Base-by-base conservation (phyloP, 2,329 filamentous ascomycete species). In the Venturia carpophila region DNA sequence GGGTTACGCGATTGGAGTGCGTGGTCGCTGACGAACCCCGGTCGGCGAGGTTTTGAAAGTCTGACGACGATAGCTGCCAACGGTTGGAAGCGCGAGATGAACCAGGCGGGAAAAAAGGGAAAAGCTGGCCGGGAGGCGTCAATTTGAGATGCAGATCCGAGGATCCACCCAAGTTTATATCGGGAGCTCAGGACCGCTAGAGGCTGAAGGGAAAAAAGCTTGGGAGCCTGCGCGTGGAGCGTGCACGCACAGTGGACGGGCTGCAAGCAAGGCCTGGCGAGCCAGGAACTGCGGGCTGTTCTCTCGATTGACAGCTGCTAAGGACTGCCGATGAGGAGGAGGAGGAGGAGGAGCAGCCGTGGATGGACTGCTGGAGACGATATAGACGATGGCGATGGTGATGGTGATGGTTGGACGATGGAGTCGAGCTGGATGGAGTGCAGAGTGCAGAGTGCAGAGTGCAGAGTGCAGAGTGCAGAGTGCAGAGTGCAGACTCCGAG, bases 81-180 rank as follows among this genome's bases (percentile, higher is more conserved):
- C 52, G 52, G 52, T 58, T 58, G 52, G 52, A 58, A 58, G 52
- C 52, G 52, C 52, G 52, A 58, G 49, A n/a, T 37, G 49, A 56
- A 56, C 49, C 49, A 56, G 21, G 52, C 52, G 52, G 52, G 52
- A 58, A 19, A 58, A 58, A 58, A 58, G 52, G 52, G 52, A 58
- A 58, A 58, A 58, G 30, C 27, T 58, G 52, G 52, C 52, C 52
- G 52, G 52, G 52, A 58, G 52, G 52, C 52, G 52, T 58, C 27
- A 58, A 58, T 58, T 58, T 37, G 30, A 58, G 52, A 58, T 58
- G 52, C 52, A 58, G 52, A 58, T 58, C 52, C 52, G 19, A 19
- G 52, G 52, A 58, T 58, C 52, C 52, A 58, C 52, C 52, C 1
- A 37, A 58, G 52, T 58, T 58, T 58, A 58, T 58, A 58, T 58